Conservation (phyloP, 2,329 filamentous ascomycete genomes). For the Xylariaceae sp. region DNA sequence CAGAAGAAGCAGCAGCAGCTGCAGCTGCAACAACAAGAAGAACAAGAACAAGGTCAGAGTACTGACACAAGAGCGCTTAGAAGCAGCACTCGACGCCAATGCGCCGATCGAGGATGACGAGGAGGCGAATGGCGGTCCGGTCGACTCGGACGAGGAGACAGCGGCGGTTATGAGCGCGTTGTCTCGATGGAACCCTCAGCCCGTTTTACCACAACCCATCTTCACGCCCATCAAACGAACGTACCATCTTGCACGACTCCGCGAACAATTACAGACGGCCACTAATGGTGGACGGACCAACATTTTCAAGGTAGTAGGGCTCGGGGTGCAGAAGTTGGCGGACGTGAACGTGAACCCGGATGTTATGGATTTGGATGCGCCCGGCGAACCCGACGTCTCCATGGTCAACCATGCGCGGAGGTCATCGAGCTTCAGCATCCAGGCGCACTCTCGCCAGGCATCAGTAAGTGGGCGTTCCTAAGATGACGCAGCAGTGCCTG, state of each 20-base stretch:
- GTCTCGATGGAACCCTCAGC: constrained; percentile 69
- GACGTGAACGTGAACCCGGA: constrained; percentile 45
- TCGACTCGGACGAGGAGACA: constrained; percentile 94
- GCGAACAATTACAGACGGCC: constrained; percentile 61
- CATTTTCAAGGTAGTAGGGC: constrained; percentile 57
- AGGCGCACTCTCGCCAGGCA: constrained; percentile 39
- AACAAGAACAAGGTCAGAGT: background rate
- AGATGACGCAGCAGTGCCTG: background rate
- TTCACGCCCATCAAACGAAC: constrained; percentile 58
- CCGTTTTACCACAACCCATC: constrained; percentile 62
- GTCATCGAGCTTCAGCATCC: constrained; percentile 44
- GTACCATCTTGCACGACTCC: constrained; percentile 58
- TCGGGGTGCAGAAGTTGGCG: constrained; percentile 50
- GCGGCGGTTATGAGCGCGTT: constrained; percentile 81
- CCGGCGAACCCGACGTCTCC: constrained; percentile 51
- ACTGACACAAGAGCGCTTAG: constrained; percentile 41
- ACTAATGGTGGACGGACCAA: constrained; percentile 61
- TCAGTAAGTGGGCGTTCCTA: constrained; percentile 47
- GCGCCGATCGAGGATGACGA: constrained; percentile 83
- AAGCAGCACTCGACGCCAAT: constrained; percentile 91
- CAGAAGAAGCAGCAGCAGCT: too few species aligned
- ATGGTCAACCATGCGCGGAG: constrained; percentile 37
- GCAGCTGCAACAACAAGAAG: too few species aligned
- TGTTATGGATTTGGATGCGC: constrained; percentile 45
- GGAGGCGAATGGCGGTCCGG: constrained; percentile 69